Evolutionary conservation across 805 yeast species (phyloP).

Genomic region (Candida mattraensis): DNA sequence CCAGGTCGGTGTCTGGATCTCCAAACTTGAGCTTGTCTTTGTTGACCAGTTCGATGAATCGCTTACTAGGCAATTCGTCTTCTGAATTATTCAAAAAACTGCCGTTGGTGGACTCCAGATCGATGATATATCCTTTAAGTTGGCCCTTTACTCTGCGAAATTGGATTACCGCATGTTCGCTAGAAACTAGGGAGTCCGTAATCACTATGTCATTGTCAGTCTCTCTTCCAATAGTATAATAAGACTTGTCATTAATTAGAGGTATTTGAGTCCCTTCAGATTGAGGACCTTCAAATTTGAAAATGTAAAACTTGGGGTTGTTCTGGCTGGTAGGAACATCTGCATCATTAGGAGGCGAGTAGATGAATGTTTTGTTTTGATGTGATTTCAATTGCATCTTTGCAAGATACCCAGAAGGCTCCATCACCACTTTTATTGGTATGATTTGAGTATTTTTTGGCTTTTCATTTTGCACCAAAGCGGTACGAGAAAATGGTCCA

Average conservation of each 20-base stretch:
- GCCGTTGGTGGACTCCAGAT: constrained; percentile 32
- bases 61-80: constrained; percentile 24
- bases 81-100: constrained; percentile 29
- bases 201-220: constrained; percentile 21
- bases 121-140: constrained; percentile 25
- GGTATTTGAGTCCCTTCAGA: constrained; percentile 18
- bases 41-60: constrained; percentile 27
- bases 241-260: constrained; percentile 25
- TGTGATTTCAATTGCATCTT: constrained; percentile 4
- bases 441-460: constrained; percentile 5
- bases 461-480: neutral
- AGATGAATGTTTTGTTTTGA: neutral
- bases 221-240: constrained; percentile 28
- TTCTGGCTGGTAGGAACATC: constrained; percentile 14
- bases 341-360: constrained; percentile 24
- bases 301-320: constrained; percentile 16
- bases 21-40: constrained; percentile 30
- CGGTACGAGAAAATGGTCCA: too few relatives aligned
- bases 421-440: constrained; percentile 21
- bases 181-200: constrained; percentile 23
- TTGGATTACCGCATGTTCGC: constrained; percentile 33
- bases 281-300: constrained; percentile 17
- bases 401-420: constrained; percentile 21
- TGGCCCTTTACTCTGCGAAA: constrained; percentile 17
- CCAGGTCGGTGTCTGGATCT: constrained; percentile 23